These are phyloP conservation scores for Baudoinia panamericana DNA, from an alignment of 495 filamentous ascomycete genomes.

Conservation along the genomic window DNA sequence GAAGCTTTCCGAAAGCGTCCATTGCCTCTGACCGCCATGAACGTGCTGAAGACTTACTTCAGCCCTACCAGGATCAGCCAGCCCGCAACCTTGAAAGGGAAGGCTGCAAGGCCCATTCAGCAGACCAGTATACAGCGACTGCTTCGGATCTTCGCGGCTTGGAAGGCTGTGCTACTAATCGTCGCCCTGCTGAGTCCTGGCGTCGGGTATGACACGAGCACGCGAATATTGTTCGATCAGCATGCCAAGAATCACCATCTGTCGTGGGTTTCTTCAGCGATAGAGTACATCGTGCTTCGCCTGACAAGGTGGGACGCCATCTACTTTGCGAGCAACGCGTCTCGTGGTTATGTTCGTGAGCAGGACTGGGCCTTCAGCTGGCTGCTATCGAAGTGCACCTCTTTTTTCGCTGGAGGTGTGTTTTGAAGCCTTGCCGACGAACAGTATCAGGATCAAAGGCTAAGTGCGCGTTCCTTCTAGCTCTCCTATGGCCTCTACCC, in stretches of 20 bases:
- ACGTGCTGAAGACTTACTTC: constrained; percentile 5
- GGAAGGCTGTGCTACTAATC: constrained; percentile 61
- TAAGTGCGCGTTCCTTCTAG: constrained; percentile 14
- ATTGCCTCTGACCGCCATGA: constrained; percentile 2
- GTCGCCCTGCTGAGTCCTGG: constrained; percentile 53
- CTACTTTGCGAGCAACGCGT: constrained; percentile 60
- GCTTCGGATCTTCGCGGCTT: constrained; percentile 26
- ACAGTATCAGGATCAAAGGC: constrained; percentile 4
- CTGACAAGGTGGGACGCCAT: constrained; percentile 86
- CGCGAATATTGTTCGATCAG: constrained; percentile 39
- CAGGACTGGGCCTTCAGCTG: constrained; percentile 94
- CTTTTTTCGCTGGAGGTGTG: constrained; percentile 36
- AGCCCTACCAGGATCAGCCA: constrained; percentile 7
- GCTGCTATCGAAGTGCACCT: constrained; percentile 45
- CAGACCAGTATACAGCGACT: constrained; percentile 1
- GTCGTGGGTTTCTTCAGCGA: background rate
- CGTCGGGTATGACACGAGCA: constrained; percentile 82
- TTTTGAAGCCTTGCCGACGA: too few species aligned
- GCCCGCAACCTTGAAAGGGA: constrained; percentile 4
- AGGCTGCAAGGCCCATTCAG: background rate
- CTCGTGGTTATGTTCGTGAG: constrained; percentile 68
- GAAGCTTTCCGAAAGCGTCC: too few species aligned
- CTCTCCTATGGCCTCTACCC: constrained; percentile 2
- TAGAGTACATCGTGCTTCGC: constrained; percentile 31
- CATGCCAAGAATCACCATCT: background rate